Conservation (phyloP, 2,329 filamentous ascomycete species). For the Cladophialophora immunda region DNA sequence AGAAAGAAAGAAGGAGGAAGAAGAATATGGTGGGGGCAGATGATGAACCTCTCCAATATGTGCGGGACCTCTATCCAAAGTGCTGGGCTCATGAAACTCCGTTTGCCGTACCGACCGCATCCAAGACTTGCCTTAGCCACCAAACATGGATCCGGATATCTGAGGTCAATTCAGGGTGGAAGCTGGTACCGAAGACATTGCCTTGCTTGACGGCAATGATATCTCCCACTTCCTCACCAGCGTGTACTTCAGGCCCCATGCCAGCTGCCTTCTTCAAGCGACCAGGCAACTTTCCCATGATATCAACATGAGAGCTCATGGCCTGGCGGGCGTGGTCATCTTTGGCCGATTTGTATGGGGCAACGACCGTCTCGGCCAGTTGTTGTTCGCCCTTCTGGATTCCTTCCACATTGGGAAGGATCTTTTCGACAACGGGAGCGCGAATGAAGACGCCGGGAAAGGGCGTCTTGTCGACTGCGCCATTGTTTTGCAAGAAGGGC, state of each 20-base stretch:
- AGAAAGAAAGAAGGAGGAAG: slow-evolving; percentile 66
- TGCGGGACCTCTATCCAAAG: not conserved
- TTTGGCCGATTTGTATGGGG: slow-evolving; percentile 61
- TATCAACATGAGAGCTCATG: slow-evolving; percentile 62
- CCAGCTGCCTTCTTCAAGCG: slow-evolving; percentile 59
- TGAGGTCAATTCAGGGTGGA: slow-evolving; percentile 90
- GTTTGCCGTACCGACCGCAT: slow-evolving; percentile 45
- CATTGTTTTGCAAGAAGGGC: slow-evolving; percentile 66
- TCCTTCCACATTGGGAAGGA: slow-evolving; percentile 65
- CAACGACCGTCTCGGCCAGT: slow-evolving; percentile 63
- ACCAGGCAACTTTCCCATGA: slow-evolving; percentile 66
- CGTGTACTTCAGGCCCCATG: slow-evolving; percentile 49
- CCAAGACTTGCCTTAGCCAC: slow-evolving; percentile 81
- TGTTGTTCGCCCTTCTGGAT: slow-evolving; percentile 60
- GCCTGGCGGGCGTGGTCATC: slow-evolving; percentile 56
- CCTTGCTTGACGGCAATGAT: slow-evolving; percentile 90
- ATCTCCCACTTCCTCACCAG: slow-evolving; percentile 64
- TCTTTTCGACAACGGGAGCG: slow-evolving; percentile 87
- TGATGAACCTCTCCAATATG: slow-evolving; percentile 17
- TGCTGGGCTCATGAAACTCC: slow-evolving; percentile 12
- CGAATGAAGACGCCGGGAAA: slow-evolving; percentile 93
- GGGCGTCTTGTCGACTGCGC: slow-evolving; percentile 46
- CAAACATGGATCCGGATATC: slow-evolving; percentile 90
- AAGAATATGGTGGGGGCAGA: slow-evolving; percentile 64
- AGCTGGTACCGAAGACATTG: slow-evolving; percentile 93